Evolutionary conservation across 164 flowering plant species (phyloP).

Genomic region (Sextonia rubra): DNA sequence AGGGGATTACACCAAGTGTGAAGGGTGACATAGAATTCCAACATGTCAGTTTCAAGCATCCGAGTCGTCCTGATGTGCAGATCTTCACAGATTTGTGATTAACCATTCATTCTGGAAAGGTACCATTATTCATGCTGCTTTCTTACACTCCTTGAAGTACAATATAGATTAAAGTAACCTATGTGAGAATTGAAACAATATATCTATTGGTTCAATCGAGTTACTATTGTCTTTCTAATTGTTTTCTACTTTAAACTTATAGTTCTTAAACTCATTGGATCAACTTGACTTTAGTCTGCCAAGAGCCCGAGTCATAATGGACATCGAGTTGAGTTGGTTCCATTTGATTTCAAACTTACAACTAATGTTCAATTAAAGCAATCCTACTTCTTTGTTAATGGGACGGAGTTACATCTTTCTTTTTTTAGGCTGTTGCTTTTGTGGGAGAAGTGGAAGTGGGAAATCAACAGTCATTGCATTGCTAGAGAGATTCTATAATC

Average conservation of each 20-base stretch:
- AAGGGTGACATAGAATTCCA: slow-evolving; percentile 40
- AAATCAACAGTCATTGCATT: slow-evolving; percentile 68
- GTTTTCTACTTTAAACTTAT: background rate
- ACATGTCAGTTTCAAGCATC: slow-evolving; percentile 47
- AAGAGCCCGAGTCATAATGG: slow-evolving; percentile 22
- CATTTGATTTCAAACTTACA: too few species aligned
- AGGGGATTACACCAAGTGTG: slow-evolving; percentile 31
- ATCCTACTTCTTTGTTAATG: background rate
- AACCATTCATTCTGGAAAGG: slow-evolving; percentile 49
- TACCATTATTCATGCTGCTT: background rate
- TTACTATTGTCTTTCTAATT: too few species aligned
- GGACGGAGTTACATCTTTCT: background rate
- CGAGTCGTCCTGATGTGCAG: slow-evolving; percentile 45
- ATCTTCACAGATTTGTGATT: slow-evolving; percentile 44
- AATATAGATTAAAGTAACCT: background rate
- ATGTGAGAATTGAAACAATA: background rate
- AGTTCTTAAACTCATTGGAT: background rate
- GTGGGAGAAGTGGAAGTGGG: slow-evolving; percentile 87
- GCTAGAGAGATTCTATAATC: slow-evolving; percentile 67
- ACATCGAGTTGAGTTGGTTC: slow-evolving; percentile 33
- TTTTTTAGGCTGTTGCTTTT: slow-evolving; percentile 58
- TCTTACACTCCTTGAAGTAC: background rate
- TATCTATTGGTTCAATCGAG: background rate
- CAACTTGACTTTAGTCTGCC: slow-evolving; percentile 30
- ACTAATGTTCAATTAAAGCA: too few species aligned